phyloP scores from a whole-genome alignment of 129 eudicot species.

The Flaveria robusta region DNA sequence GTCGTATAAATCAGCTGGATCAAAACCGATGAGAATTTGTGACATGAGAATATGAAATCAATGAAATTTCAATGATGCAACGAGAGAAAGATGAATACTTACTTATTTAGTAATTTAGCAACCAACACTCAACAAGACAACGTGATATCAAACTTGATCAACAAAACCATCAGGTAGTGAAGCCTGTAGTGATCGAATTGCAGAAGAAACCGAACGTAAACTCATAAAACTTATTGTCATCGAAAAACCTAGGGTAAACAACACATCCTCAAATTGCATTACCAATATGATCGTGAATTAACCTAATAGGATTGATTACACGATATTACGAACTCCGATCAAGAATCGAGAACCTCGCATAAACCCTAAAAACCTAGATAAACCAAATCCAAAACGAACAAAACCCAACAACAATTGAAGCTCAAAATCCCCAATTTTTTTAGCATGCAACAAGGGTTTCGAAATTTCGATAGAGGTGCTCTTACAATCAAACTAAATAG shows the following conservation, averaged over 20 bases:
- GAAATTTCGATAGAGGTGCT: too few relatives aligned
- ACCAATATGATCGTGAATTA: background rate
- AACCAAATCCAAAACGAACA: constrained; percentile 12
- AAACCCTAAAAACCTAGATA: constrained; percentile 26
- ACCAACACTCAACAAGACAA: background rate
- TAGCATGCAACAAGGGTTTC: constrained; percentile 13
- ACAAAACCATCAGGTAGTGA: background rate
- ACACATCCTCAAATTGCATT: constrained; percentile 17
- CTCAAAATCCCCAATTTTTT: constrained; percentile 4
- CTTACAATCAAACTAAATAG: too few relatives aligned
- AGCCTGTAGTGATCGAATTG: background rate
- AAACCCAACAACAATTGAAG: background rate
- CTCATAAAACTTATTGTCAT: background rate
- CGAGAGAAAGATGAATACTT: background rate
- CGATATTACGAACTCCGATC: background rate
- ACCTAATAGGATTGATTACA: background rate
- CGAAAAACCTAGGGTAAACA: constrained; percentile 2
- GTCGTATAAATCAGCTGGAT: background rate
- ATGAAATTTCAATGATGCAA: constrained; percentile 1
- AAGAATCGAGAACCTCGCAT: background rate
- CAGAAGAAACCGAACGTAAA: constrained; percentile 18
- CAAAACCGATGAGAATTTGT: background rate
- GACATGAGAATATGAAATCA: constrained; percentile 5
- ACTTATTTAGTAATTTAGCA: background rate
- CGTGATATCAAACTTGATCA: background rate